Evolutionary conservation across 2,329 filamentous ascomycete species (phyloP).

Genomic region (Bertia moriformis): DNA sequence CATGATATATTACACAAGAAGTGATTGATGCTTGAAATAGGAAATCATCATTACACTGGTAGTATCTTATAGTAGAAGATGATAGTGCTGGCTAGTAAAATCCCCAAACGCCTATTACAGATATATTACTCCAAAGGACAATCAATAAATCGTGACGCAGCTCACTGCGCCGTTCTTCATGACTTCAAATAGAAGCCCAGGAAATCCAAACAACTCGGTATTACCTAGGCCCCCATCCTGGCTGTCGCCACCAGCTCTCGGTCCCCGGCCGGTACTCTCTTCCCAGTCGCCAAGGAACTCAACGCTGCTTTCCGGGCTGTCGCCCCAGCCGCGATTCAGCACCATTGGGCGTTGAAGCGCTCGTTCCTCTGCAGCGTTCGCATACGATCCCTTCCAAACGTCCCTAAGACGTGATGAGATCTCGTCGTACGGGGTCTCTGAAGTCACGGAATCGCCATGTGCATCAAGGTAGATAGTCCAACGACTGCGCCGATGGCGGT

Average conservation of each 20-base stretch:
- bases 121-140: not conserved
- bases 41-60: no score
- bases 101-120: not conserved
- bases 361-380: constrained; percentile 33
- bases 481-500: constrained; percentile 75
- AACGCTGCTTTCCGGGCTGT: constrained; percentile 78
- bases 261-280: constrained; percentile 41
- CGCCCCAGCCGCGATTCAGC: constrained; percentile 77
- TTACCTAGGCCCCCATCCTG: constrained; percentile 1
- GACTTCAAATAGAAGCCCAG: constrained; percentile 15
- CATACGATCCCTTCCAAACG: constrained; percentile 50
- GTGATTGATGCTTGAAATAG: no score
- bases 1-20: no score
- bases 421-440: constrained; percentile 65
- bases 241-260: constrained; percentile 36
- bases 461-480: constrained; percentile 59
- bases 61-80: not conserved
- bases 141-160: constrained; percentile 1
- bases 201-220: constrained; percentile 64
- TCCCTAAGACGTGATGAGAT: constrained; percentile 55
- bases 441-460: constrained; percentile 36
- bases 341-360: constrained; percentile 63
- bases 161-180: not conserved
- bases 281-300: constrained; percentile 79
- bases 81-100: not conserved